Base-by-base conservation (phyloP, 2,329 filamentous ascomycete species). In the Fusarium papillatum region DNA sequence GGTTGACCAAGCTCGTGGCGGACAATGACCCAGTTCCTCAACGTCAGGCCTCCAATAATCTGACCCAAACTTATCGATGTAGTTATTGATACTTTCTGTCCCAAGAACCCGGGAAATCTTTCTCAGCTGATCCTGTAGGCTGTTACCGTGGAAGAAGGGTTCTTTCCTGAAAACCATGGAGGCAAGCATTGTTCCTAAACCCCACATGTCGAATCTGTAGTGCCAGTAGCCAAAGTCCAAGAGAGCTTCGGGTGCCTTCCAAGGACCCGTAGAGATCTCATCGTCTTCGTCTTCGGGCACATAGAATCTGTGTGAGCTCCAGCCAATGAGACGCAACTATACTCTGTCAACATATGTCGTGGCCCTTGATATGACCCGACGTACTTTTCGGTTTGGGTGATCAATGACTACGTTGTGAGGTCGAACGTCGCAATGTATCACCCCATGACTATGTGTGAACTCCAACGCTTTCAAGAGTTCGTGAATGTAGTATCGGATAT, bases 141-240 rank as follows among this genome's bases (percentile, higher is more conserved):
- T 98, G 86, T 95, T 95, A 68, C 97, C 97, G 81, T 98, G 96
- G 89, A 99, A 99, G 87, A 98, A 99, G 1, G 97, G 97, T 83
- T 98, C 97, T 84, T 98, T 98, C 81, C 96, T 91, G 88, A 99
- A 99, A 82, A 98, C 98, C 96, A 99, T 98, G 22, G 96, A 98
- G 0, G 97, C 97, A 81, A 98, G 98, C 97, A 99, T 99, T 77
- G 96, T 95, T 29, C 97, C 97, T 38, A 98, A 87, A 66, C 95
- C 98, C 97, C 97, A 99, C 95, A 99, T 98, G 83, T 99, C 97
- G 63, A 99, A 89, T 68, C 96, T 98, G 87, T 98, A 98, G 85
- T 98, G 96, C 85, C 98, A 98, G 85, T 98, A 95, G 82, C 98
- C 96, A 87, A 96, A 98, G 80, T 98, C 96, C 55, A 98, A 96